phyloP scores from a whole-genome alignment of 495 filamentous ascomycete species.

The Neurospora hispaniola region DNA sequence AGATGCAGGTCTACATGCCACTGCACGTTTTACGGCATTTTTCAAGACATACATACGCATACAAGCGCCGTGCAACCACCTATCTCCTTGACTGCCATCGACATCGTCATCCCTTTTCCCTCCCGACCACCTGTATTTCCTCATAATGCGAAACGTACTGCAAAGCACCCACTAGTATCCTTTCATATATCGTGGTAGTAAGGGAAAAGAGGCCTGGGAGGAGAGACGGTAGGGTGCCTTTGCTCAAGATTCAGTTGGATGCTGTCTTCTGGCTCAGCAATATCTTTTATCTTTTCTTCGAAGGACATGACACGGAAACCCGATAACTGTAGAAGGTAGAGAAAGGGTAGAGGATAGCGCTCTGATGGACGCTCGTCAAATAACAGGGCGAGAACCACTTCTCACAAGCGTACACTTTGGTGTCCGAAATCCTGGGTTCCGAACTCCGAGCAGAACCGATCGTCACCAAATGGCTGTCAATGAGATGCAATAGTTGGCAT shows the following conservation, averaged over 20 bases:
- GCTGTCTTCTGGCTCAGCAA: background rate
- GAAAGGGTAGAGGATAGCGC: background rate
- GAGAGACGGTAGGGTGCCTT: background rate
- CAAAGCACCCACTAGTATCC: background rate
- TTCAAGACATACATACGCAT: background rate
- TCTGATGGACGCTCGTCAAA: background rate
- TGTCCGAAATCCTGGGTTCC: background rate
- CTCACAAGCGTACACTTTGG: background rate
- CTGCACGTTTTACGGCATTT: background rate
- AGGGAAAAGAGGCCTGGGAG: background rate
- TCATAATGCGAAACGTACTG: background rate
- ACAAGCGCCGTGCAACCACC: background rate
- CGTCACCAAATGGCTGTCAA: background rate
- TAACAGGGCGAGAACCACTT: background rate
- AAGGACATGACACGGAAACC: background rate
- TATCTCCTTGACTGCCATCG: background rate
- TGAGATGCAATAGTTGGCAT: background rate
- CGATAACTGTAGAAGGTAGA: background rate
- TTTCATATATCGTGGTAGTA: background rate
- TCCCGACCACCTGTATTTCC: background rate
- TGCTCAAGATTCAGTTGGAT: background rate
- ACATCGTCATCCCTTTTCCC: background rate
- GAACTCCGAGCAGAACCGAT: background rate
- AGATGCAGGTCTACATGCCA: background rate
- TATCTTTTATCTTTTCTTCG: background rate